phyloP scores from a whole-genome alignment of 805 yeast genomes.

The Metschnikowia vanudenii region DNA sequence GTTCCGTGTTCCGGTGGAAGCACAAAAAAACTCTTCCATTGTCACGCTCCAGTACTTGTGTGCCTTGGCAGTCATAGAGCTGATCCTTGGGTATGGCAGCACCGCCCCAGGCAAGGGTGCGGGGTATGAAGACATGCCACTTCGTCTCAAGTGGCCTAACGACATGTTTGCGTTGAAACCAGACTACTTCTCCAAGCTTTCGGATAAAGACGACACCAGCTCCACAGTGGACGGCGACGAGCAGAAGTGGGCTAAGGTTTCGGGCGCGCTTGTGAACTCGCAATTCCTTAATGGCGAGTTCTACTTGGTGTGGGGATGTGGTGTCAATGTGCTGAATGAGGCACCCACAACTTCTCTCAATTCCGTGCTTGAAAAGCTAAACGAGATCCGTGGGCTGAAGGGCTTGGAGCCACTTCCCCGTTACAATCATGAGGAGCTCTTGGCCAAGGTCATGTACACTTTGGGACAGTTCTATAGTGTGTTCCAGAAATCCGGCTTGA shows the following conservation, averaged over 20 bases:
- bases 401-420: slow-evolving; percentile 47
- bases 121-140: slow-evolving; percentile 73
- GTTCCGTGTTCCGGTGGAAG: slow-evolving; percentile 52
- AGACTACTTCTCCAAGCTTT: slow-evolving; percentile 39
- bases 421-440: slow-evolving; percentile 47
- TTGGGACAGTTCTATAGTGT: slow-evolving; percentile 60
- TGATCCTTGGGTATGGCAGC: slow-evolving; percentile 59
- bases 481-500: slow-evolving; percentile 65
- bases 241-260: slow-evolving; percentile 68
- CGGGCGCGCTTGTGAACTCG: slow-evolving; percentile 84
- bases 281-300: slow-evolving; percentile 60
- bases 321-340: slow-evolving; percentile 78
- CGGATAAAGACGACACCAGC: slow-evolving; percentile 34
- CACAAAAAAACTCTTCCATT: slow-evolving; percentile 48
- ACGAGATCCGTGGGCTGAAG: slow-evolving; percentile 43
- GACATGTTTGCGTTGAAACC: slow-evolving; percentile 80
- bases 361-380: slow-evolving; percentile 60
- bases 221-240: slow-evolving; percentile 51
- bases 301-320: slow-evolving; percentile 78
- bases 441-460: slow-evolving; percentile 68
- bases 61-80: slow-evolving; percentile 79
- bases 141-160: slow-evolving; percentile 94
- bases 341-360: slow-evolving; percentile 93
- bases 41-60: slow-evolving; percentile 86
- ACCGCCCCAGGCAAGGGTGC: slow-evolving; percentile 34